Conservation (phyloP, 2,329 filamentous ascomycete genomes). For the Colletotrichum siamense region DNA sequence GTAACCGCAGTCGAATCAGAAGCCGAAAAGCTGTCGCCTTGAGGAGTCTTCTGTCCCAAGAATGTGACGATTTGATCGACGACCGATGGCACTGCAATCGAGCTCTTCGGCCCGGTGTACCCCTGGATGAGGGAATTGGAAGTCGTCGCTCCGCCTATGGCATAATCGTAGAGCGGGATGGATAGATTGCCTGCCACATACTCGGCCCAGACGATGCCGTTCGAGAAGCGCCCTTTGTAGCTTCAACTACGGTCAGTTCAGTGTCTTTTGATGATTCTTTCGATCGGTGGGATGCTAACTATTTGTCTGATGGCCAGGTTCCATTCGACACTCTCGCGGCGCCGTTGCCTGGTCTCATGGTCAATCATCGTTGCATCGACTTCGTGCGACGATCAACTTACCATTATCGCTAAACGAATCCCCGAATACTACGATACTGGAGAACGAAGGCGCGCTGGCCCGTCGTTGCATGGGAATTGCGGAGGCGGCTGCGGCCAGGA, state of each 20-base stretch:
- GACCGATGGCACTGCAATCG: conserved; percentile 8
- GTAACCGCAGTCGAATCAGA: not conserved
- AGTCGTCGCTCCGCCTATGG: conserved; percentile 9
- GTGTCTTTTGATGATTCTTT: accelerated
- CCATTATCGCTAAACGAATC: conserved; percentile 17
- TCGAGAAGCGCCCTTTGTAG: conserved; percentile 13
- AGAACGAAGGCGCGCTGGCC: not conserved
- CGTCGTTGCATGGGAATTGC: not conserved
- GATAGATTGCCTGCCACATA: conserved; percentile 13
- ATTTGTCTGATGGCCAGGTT: conserved; percentile 10
- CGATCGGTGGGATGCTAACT: not conserved
- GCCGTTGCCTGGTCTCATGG: not conserved
- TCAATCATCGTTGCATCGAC: not conserved
- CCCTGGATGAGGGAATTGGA: conserved; percentile 11
- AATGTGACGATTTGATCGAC: conserved; percentile 1
- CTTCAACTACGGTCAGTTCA: not conserved
- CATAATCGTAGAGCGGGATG: conserved; percentile 19
- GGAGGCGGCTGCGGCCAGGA: not conserved
- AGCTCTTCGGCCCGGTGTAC: not conserved
- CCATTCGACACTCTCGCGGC: conserved; percentile 3
- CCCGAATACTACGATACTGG: conserved; percentile 10
- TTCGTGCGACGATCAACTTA: not conserved
- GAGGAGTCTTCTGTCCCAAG: not conserved
- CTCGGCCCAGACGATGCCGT: conserved; percentile 16
- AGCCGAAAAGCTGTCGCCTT: not conserved